phyloP scores from a whole-genome alignment of 768 basidiomycete genomes.

The Collybiopsis luxurians region DNA sequence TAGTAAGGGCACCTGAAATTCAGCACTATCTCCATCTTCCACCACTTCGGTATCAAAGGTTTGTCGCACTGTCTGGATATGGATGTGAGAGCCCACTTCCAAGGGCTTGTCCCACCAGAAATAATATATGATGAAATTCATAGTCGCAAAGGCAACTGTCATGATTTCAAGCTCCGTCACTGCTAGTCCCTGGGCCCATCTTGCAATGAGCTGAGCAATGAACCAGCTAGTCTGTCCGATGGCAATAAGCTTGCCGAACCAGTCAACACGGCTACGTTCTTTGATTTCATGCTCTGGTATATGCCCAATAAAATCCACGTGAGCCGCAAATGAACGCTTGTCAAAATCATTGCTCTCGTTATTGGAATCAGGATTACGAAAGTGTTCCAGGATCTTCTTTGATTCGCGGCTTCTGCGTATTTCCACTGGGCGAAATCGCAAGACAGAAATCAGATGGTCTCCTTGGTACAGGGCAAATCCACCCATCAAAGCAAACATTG shows the following conservation, averaged over 20 bases:
- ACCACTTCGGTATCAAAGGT: no score
- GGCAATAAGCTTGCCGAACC: background rate
- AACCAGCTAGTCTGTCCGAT: background rate
- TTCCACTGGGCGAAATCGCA: no score
- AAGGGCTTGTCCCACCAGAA: no score
- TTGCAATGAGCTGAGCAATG: background rate
- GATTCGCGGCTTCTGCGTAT: no score
- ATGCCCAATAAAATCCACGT: background rate
- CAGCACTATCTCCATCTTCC: no score
- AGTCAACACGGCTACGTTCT: no score
- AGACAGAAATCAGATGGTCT: background rate
- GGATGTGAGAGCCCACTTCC: no score
- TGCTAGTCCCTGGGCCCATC: background rate
- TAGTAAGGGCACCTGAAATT: no score
- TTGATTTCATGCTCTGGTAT: background rate
- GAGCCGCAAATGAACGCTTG: background rate
- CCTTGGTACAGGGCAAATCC: constrained; percentile 12
- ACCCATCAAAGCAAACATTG: constrained; percentile 15
- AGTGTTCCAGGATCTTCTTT: no score
- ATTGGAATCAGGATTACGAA: no score
- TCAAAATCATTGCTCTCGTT: background rate
- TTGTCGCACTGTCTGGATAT: no score
- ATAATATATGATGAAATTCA: background rate
- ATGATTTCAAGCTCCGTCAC: background rate
- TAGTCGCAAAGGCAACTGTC: background rate